phyloP scores from a whole-genome alignment of 2,329 filamentous ascomycete genomes.

The Ophiostoma ips region DNA sequence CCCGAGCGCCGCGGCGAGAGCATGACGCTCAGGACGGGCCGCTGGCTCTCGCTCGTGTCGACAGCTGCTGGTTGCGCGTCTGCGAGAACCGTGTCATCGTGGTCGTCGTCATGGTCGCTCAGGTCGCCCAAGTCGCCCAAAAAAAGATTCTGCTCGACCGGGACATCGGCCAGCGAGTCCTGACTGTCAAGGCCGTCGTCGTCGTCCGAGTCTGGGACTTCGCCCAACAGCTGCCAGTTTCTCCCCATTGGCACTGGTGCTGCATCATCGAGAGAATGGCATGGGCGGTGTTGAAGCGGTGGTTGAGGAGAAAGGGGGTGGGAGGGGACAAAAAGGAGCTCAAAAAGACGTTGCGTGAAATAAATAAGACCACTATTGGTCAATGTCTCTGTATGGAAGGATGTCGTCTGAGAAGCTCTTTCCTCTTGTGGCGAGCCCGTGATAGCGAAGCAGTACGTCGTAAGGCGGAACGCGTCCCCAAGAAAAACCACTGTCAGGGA shows the following conservation, averaged over 20 bases:
- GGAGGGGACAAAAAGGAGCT: no score
- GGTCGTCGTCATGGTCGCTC: neutral
- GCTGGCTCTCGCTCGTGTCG: neutral
- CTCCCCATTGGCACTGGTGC: conserved; percentile 22
- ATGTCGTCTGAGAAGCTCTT: neutral
- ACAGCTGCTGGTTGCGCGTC: neutral
- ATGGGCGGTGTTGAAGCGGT: neutral
- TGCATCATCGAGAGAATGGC: conserved; percentile 17
- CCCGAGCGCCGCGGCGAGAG: neutral
- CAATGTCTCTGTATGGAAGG: neutral
- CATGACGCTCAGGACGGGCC: neutral
- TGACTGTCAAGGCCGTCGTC: conserved; percentile 26
- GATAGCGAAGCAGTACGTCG: neutral
- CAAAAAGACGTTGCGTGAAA: no score
- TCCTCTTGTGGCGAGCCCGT: neutral
- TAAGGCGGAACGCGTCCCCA: conserved; percentile 5
- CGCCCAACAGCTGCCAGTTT: conserved; percentile 30
- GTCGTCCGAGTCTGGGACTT: conserved; percentile 31
- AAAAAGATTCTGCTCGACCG: neutral
- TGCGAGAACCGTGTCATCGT: neutral
- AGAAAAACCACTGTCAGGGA: conserved; percentile 3
- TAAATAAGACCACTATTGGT: no score
- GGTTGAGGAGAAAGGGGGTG: neutral
- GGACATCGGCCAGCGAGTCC: conserved; percentile 2
- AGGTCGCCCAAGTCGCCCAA: neutral